phyloP scores from a whole-genome alignment of 768 basidiomycete species.

The Russula brevipes region DNA sequence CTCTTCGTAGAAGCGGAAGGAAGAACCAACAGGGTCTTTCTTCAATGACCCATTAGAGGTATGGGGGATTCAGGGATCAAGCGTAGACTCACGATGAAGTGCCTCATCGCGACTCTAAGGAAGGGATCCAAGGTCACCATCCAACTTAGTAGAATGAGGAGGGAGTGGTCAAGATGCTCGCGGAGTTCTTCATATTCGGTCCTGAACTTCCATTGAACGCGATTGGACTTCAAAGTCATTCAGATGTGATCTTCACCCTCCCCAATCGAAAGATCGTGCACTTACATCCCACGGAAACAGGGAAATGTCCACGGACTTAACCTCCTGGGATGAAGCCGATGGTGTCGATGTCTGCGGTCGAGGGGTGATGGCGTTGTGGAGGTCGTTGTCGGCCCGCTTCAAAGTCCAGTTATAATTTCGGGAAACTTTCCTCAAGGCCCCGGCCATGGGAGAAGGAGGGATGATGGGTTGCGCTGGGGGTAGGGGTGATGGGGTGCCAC shows the following conservation, averaged over 20 bases:
- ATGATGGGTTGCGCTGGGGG: not conserved
- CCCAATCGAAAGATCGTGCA: not conserved
- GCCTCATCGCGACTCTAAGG: not conserved
- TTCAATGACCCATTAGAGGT: not conserved
- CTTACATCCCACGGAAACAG: conserved; percentile 10
- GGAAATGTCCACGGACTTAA: not conserved
- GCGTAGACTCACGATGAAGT: conserved; percentile 7
- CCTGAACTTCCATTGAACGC: conserved; percentile 13
- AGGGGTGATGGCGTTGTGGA: conserved; percentile 1
- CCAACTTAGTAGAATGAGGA: conserved; percentile 10
- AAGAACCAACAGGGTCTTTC: not conserved
- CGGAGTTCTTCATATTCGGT: conserved; percentile 16
- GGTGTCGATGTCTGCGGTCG: not conserved
- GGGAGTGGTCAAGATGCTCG: conserved; percentile 3
- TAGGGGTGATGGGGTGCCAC: not conserved
- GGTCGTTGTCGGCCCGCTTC: conserved; percentile 19
- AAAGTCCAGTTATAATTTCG: conserved; percentile 15
- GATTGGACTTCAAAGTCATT: not conserved
- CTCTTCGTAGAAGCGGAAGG: not conserved
- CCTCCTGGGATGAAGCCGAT: not conserved
- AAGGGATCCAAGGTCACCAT: not conserved
- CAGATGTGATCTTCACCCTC: not conserved
- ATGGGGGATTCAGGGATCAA: not conserved
- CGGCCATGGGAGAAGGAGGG: conserved; percentile 3
- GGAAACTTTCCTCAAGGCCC: conserved; percentile 15